Evolutionary conservation across 2,329 filamentous ascomycete genomes (phyloP).

Genomic region (Talaromyces atroroseus): DNA sequence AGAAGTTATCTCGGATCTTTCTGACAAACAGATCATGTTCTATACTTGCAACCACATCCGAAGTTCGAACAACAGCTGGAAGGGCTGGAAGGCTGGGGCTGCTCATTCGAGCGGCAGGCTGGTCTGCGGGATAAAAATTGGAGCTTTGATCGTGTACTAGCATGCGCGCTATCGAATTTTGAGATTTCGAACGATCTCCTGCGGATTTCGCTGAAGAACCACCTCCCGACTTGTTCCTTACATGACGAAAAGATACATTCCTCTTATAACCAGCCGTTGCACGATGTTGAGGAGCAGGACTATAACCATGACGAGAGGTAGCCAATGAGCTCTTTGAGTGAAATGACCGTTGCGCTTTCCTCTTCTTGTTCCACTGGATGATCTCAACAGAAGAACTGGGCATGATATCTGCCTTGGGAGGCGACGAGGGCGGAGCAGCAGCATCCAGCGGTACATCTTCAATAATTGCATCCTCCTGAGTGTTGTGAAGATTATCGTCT

Average conservation of each 20-base stretch:
- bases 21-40: conserved; percentile 31
- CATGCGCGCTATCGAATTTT: conserved; percentile 21
- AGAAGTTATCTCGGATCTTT: conserved; percentile 44
- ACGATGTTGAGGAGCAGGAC: conserved; percentile 31
- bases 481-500: conserved; percentile 19
- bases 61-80: conserved; percentile 31
- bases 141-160: conserved; percentile 22
- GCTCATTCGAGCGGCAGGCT: conserved; percentile 10
- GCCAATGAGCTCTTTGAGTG: conserved; percentile 46
- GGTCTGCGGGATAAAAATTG: conserved; percentile 12
- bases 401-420: conserved; percentile 8
- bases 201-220: conserved; percentile 21
- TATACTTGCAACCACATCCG: conserved; percentile 23
- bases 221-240: conserved; percentile 38
- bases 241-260: conserved; percentile 59
- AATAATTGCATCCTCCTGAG: conserved; percentile 10
- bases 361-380: conserved; percentile 28
- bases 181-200: conserved; percentile 19
- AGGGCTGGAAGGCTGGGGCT: conserved; percentile 36
- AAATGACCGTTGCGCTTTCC: conserved; percentile 33
- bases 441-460: conserved; percentile 8
- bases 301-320: conserved; percentile 38
- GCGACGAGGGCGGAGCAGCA: conserved; percentile 3
- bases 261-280: conserved; percentile 54
- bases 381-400: conserved; percentile 28